phyloP scores from a whole-genome alignment of 2,329 filamentous ascomycete genomes.

The Hymenotorrendiella dingleyae region DNA sequence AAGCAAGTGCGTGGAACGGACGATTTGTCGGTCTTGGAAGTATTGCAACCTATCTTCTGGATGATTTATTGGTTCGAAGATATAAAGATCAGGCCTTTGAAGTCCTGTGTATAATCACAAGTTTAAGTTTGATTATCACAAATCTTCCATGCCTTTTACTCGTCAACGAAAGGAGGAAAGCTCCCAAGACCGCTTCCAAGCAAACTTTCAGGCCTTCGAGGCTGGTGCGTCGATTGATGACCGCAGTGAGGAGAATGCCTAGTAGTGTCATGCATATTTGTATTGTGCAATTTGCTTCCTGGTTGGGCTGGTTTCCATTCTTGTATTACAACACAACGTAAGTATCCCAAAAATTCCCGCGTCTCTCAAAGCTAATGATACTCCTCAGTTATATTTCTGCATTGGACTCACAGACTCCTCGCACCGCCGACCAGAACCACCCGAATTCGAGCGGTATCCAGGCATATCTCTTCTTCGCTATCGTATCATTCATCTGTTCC shows the following conservation, averaged over 20 bases:
- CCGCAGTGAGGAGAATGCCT: slow-evolving; percentile 7
- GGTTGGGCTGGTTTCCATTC: slow-evolving; percentile 32
- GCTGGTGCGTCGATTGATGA: background rate
- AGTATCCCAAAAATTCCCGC: background rate
- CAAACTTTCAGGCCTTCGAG: background rate
- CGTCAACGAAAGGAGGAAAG: background rate
- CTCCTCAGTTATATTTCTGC: slow-evolving; percentile 2
- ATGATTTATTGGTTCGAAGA: slow-evolving; percentile 16
- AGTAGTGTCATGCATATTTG: slow-evolving; percentile 15
- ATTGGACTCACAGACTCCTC: background rate
- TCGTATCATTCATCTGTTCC: slow-evolving; percentile 1
- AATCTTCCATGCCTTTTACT: slow-evolving; percentile 1
- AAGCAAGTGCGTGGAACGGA: slow-evolving; percentile 29
- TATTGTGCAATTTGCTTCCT: slow-evolving; percentile 25
- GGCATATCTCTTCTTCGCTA: slow-evolving; percentile 7
- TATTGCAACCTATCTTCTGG: slow-evolving; percentile 26
- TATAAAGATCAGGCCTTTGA: slow-evolving; percentile 18
- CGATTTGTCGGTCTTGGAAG: slow-evolving; percentile 28
- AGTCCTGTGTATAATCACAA: slow-evolving; percentile 4
- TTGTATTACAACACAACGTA: slow-evolving; percentile 30
- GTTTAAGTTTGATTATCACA: slow-evolving; percentile 3
- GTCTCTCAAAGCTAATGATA: background rate
- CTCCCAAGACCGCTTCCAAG: background rate
- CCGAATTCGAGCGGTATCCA: slow-evolving; percentile 3
- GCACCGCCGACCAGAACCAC: slow-evolving; percentile 1